Conservation (phyloP, 192 early-diverging fungal species). For the Backusella parvicylindrica region DNA sequence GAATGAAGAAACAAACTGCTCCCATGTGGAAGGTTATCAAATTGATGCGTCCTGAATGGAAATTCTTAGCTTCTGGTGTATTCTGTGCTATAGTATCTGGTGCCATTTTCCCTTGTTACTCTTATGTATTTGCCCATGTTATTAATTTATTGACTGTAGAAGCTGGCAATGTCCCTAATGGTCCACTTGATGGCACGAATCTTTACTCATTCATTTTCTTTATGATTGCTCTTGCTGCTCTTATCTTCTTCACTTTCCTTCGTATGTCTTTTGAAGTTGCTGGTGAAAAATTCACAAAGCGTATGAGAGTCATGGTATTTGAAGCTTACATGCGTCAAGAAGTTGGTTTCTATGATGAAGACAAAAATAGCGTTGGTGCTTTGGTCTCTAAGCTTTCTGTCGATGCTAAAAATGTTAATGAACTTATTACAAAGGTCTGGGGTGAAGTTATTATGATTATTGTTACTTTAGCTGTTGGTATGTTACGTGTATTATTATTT, state of each 20-base stretch:
- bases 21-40: conserved; percentile 53
- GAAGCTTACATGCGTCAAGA: conserved; percentile 76
- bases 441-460: conserved; percentile 28
- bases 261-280: conserved; percentile 57
- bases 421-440: conserved; percentile 52
- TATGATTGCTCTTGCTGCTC: conserved; percentile 41
- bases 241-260: conserved; percentile 56
- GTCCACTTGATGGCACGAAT: conserved; percentile 31
- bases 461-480: conserved; percentile 23
- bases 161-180: conserved; percentile 5
- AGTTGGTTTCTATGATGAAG: conserved; percentile 82
- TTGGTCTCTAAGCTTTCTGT: conserved; percentile 74
- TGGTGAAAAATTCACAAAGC: conserved; percentile 61
- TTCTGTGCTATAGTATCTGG: conserved; percentile 66
- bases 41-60: conserved; percentile 48
- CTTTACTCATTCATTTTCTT: conserved; percentile 36
- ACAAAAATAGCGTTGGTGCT: conserved; percentile 67
- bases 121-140: conserved; percentile 47
- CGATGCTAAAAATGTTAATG: conserved; percentile 58
- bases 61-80: conserved; percentile 49
- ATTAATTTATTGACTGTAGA: conserved; percentile 42
- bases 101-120: conserved; percentile 69
- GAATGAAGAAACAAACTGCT: conserved; percentile 41
- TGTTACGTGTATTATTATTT: not conserved
- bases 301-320: conserved; percentile 65